Conservation (phyloP, 352 stramenopile genomes). For the Elongisporangium senticosum region DNA sequence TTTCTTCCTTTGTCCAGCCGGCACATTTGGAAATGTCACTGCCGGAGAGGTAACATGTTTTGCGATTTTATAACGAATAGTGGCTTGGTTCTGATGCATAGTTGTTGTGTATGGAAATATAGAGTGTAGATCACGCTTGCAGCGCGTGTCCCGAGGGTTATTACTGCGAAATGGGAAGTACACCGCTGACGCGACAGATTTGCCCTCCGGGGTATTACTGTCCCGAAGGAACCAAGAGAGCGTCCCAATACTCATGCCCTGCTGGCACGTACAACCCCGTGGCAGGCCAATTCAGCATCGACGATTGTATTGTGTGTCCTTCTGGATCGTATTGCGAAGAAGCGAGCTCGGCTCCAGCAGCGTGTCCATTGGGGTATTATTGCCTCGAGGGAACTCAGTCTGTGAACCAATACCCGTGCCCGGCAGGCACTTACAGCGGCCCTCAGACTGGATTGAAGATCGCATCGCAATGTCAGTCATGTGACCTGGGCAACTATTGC, state of each 20-base stretch:
- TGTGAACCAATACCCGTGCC: conserved; percentile 77
- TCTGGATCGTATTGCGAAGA: conserved; percentile 60
- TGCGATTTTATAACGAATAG: neutral
- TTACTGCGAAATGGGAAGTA: conserved; percentile 79
- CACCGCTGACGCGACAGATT: conserved; percentile 46
- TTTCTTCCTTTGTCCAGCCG: conserved; percentile 81
- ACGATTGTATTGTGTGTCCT: conserved; percentile 55
- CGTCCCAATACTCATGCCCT: conserved; percentile 76
- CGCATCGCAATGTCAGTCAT: conserved; percentile 49
- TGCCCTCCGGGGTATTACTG: conserved; percentile 72
- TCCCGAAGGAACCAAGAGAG: conserved; percentile 55
- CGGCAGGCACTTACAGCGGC: conserved; percentile 80
- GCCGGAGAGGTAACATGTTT: conserved; percentile 50
- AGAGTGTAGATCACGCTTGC: conserved; percentile 81
- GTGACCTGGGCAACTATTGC: conserved; percentile 76
- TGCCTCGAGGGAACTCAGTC: conserved; percentile 67
- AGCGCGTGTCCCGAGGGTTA: conserved; percentile 60
- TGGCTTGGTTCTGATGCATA: neutral
- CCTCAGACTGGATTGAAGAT: conserved; percentile 40
- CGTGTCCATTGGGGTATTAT: conserved; percentile 79
- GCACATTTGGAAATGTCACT: conserved; percentile 82
- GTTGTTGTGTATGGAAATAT: neutral
- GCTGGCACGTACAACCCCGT: conserved; percentile 78
- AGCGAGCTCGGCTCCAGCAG: conserved; percentile 31
- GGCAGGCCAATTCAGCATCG: conserved; percentile 35